Base-by-base conservation (phyloP, 306 rosid species). In the Psophocarpus tetragonolobus region DNA sequence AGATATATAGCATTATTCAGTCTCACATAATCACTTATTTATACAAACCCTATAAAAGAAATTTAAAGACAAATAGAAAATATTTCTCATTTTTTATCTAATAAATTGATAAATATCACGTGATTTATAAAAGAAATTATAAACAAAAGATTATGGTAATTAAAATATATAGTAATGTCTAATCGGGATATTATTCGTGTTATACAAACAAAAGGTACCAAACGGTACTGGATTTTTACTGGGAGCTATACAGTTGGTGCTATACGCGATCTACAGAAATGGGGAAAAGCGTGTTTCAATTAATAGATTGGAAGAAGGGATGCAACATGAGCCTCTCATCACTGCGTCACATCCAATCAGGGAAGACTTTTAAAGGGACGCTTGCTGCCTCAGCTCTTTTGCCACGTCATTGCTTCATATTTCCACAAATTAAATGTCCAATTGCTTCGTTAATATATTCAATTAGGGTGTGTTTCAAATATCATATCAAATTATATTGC, bases 181-280 rank as follows among this genome's bases (percentile, higher is more conserved):
- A n/a, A n/a, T n/a, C n/a, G n/a, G n/a, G n/a, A n/a, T n/a, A n/a
- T n/a, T n/a, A n/a, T n/a, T n/a, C n/a, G n/a, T n/a, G 10, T 45
- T 4, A 45, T 11, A 14, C 32, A 81, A 66, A 30, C 0, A 41
- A 81, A 63, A 84, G 85, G 66, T 84, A 23, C 88, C 88, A 73
- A 84, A 84, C 1, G 80, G 85, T 1, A 41, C 44, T 21, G 88
- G 85, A 54, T 81, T 81, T 73, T 0, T 72, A 33, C 71, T 67
- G 53, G 88, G 85, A 73, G 77, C 60, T 0, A 18, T 76, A 14
- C 87, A 84, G 36, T 39, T 77, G 20, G 74, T 20, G 42, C 21
- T 81, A n/a, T 73, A 81, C 62, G 80, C 21, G 4, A 27, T 81
- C 8, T 84, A 81, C 64, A 77, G 77, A 77, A 50, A 67, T 67